phyloP scores from a whole-genome alignment of 306 rosid genomes.

The Fagus crenata region DNA sequence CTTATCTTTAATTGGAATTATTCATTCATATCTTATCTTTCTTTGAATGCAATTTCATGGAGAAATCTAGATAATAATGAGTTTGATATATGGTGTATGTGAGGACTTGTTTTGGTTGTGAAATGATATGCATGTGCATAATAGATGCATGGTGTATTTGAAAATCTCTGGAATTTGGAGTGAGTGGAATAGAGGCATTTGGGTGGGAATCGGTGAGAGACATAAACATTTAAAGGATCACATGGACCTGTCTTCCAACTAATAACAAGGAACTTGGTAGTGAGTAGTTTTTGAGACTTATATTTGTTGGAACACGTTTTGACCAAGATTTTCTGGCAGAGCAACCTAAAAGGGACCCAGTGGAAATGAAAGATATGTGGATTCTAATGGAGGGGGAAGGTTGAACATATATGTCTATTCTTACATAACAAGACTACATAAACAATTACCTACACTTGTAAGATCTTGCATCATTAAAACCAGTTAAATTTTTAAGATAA shows the following conservation, averaged over 20 bases:
- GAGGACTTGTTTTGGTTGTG: conserved; percentile 5
- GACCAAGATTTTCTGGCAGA: not conserved
- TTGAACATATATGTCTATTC: too few species aligned
- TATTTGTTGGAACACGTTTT: not conserved
- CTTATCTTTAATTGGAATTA: too few species aligned
- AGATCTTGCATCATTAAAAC: too few species aligned
- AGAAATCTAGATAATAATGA: too few species aligned
- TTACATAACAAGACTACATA: too few species aligned
- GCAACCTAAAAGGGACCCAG: not conserved
- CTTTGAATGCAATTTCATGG: too few species aligned
- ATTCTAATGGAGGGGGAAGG: too few species aligned
- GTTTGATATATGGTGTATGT: not conserved
- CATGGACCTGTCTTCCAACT: conserved; percentile 3
- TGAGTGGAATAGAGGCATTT: not conserved
- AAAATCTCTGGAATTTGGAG: not conserved
- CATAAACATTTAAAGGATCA: conserved; percentile 13
- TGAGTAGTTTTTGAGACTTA: not conserved
- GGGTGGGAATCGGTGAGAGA: not conserved
- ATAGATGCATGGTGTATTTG: not conserved
- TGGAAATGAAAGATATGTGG: not conserved
- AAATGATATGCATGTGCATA: not conserved
- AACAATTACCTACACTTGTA: too few species aligned
- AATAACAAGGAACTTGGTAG: not conserved
- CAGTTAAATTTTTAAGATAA: too few species aligned
- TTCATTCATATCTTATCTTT: too few species aligned